Conservation (phyloP, 257 asterid species). For the Primulina huaijiensis region DNA sequence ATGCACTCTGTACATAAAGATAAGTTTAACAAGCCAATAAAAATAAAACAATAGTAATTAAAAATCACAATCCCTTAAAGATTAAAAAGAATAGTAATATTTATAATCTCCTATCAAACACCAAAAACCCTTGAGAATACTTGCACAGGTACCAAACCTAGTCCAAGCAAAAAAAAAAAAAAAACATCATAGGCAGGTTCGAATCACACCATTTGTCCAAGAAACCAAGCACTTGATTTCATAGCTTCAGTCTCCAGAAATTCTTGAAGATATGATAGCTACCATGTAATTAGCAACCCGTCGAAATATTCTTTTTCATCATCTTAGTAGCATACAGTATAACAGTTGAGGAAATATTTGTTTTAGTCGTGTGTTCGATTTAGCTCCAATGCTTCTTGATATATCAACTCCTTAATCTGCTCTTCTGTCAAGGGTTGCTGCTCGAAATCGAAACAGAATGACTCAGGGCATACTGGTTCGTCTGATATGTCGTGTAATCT, state of each 20-base stretch:
- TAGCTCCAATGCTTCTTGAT: slow-evolving; percentile 66
- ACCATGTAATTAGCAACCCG: background rate
- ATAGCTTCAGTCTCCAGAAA: background rate
- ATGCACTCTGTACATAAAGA: slow-evolving; percentile 25
- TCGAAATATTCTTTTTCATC: background rate
- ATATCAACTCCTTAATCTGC: slow-evolving; percentile 90
- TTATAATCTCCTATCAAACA: background rate
- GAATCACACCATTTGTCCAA: background rate
- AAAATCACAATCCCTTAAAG: slow-evolving; percentile 23
- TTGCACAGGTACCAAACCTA: slow-evolving; percentile 23
- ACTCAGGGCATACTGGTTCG: slow-evolving; percentile 64
- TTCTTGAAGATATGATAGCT: background rate
- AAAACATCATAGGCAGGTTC: background rate
- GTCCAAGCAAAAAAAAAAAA: slow-evolving; percentile 16
- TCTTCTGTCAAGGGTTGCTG: slow-evolving; percentile 65
- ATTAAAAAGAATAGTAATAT: background rate
- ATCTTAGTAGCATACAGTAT: background rate
- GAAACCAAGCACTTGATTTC: background rate
- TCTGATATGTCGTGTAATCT: slow-evolving; percentile 76
- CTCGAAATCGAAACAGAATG: slow-evolving; percentile 82
- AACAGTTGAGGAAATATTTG: background rate
- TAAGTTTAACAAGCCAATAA: slow-evolving; percentile 7
- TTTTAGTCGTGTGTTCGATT: slow-evolving; percentile 49
- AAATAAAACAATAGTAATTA: background rate
- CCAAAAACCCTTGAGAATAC: background rate